Evolutionary conservation across 768 basidiomycete species (phyloP).

Genomic region (Vararia minispora): DNA sequence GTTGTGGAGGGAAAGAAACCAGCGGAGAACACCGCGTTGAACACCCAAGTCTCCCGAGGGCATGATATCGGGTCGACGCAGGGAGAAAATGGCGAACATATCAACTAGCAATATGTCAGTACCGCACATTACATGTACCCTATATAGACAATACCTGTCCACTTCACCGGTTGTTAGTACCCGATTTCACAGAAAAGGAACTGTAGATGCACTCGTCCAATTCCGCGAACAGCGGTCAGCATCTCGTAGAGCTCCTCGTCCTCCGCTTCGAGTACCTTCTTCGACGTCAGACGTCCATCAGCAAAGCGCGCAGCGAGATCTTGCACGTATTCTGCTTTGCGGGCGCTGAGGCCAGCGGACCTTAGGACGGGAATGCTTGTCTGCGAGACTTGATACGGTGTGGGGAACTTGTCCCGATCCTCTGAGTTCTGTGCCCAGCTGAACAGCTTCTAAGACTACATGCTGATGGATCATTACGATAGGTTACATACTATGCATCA

Average conservation of each 20-base stretch:
- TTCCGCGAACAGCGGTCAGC: slow-evolving; percentile 69
- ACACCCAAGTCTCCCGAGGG: slow-evolving; percentile 77
- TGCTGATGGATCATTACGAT: slow-evolving; percentile 6
- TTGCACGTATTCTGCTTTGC: slow-evolving; percentile 89
- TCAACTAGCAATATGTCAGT: slow-evolving; percentile 40
- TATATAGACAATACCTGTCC: slow-evolving; percentile 40
- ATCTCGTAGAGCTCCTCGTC: slow-evolving; percentile 72
- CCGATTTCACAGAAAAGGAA: no score
- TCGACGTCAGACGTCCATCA: slow-evolving; percentile 67
- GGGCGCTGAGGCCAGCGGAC: slow-evolving; percentile 63
- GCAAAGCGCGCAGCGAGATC: slow-evolving; percentile 74
- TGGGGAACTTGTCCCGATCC: slow-evolving; percentile 44
- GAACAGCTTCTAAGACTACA: background rate
- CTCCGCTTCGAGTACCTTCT: slow-evolving; percentile 54
- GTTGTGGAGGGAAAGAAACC: slow-evolving; percentile 56
- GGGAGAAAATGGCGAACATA: slow-evolving; percentile 88
- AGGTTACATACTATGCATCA: slow-evolving; percentile 33
- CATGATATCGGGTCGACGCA: slow-evolving; percentile 75
- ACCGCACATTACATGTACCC: background rate
- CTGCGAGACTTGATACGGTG: slow-evolving; percentile 52
- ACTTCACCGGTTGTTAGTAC: slow-evolving; percentile 25
- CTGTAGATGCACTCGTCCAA: slow-evolving; percentile 47
- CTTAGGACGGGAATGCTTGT: slow-evolving; percentile 50
- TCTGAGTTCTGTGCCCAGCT: slow-evolving; percentile 9
- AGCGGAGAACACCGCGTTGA: slow-evolving; percentile 59